These are phyloP conservation scores for Phytophthora rubi DNA, from an alignment of 352 stramenopile species.

Conservation along the genomic window DNA sequence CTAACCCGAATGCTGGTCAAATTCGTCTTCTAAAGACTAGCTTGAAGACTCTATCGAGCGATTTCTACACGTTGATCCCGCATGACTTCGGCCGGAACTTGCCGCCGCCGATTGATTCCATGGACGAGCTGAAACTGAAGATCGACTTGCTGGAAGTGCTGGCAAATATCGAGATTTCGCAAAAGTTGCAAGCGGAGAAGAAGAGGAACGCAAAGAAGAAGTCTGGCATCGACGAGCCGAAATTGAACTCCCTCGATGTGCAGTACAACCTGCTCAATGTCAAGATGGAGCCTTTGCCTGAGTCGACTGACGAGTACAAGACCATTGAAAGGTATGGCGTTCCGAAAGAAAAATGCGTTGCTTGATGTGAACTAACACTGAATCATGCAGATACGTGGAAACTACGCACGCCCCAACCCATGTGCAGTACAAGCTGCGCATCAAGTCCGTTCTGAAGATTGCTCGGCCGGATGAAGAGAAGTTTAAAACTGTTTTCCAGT, in stretches of 20 bases:
- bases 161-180: constrained; percentile 69
- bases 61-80: constrained; percentile 79
- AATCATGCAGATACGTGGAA: constrained; percentile 54
- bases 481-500: constrained; percentile 49
- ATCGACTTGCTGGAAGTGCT: constrained; percentile 75
- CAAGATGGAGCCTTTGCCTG: constrained; percentile 50
- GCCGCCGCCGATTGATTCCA: constrained; percentile 62
- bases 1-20: constrained; percentile 36
- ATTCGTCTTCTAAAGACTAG: constrained; percentile 53
- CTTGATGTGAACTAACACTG: neutral
- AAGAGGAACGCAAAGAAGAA: constrained; percentile 46
- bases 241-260: constrained; percentile 59
- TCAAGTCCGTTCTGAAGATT: constrained; percentile 66
- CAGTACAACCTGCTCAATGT: constrained; percentile 69
- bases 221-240: neutral
- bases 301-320: constrained; percentile 47
- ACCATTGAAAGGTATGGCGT: constrained; percentile 49
- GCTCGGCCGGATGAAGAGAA: constrained; percentile 52
- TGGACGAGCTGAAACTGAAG: constrained; percentile 72
- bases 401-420: constrained; percentile 69
- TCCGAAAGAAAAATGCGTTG: neutral
- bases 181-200: constrained; percentile 61
- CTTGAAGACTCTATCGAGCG: constrained; percentile 63
- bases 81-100: constrained; percentile 69
- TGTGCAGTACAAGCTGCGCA: constrained; percentile 65